These are phyloP conservation scores for Crithidia acanthocephali DNA, from an alignment of 208 protist species.

Conservation along the genomic window DNA sequence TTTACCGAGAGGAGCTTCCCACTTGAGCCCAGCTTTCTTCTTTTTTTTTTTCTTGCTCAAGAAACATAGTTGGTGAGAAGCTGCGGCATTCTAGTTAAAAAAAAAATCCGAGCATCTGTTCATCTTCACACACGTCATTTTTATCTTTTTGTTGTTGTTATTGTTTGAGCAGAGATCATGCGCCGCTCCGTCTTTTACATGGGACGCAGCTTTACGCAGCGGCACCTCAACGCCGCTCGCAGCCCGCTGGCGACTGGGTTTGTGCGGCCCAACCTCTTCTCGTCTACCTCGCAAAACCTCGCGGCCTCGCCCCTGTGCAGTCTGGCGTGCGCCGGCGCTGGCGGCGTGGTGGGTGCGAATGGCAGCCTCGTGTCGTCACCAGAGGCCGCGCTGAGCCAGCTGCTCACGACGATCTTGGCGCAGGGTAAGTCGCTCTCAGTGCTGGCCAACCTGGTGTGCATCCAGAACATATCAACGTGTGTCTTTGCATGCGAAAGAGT, in stretches of 20 bases:
- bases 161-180: slow-evolving; percentile 65
- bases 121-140: neutral
- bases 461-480: slow-evolving; percentile 91
- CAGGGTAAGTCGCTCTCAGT: slow-evolving; percentile 46
- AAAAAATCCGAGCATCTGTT: too few species aligned
- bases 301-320: slow-evolving; percentile 47
- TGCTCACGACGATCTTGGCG: slow-evolving; percentile 55
- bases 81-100: too few species aligned
- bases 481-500: slow-evolving; percentile 89
- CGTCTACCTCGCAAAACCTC: slow-evolving; percentile 47
- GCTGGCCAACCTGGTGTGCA: slow-evolving; percentile 52
- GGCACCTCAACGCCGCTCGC: slow-evolving; percentile 78
- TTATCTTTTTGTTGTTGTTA: slow-evolving; percentile 4
- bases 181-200: slow-evolving; percentile 84
- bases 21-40: too few species aligned
- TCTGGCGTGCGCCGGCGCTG: slow-evolving; percentile 33
- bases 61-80: too few species aligned
- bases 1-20: too few species aligned
- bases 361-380: slow-evolving; percentile 27
- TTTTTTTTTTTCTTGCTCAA: neutral
- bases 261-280: slow-evolving; percentile 66
- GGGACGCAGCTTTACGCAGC: slow-evolving; percentile 78
- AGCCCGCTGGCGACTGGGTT: slow-evolving; percentile 85
- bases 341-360: slow-evolving; percentile 17
- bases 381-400: slow-evolving; percentile 49